Evolutionary conservation across 192 early-diverging fungal species (phyloP).

Genomic region (Coemansia sp.): DNA sequence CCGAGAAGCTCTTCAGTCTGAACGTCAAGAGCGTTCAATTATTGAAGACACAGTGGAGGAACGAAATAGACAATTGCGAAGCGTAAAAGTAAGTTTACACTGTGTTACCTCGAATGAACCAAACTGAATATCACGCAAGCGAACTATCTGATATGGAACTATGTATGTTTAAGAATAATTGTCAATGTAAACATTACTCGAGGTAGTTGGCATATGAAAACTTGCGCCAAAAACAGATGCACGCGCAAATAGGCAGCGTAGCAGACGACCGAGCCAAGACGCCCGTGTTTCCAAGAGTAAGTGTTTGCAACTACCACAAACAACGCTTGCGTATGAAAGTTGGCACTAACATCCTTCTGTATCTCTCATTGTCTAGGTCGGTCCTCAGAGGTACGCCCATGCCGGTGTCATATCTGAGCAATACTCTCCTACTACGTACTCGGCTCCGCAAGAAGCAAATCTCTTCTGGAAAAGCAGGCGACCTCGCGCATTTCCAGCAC

Average conservation of each 20-base stretch:
- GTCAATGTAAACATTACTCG: background rate
- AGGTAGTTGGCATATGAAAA: conserved; percentile 42
- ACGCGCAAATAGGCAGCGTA: background rate
- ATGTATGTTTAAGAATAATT: background rate
- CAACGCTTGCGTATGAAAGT: background rate
- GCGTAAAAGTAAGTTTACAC: conserved; percentile 40
- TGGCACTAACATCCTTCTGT: too few relatives aligned
- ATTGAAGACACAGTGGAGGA: conserved; percentile 45
- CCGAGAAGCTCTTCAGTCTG: conserved; percentile 19
- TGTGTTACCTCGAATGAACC: background rate
- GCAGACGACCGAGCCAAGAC: conserved; percentile 7
- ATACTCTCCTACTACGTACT: background rate
- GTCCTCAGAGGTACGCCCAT: conserved; percentile 2
- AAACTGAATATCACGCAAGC: background rate
- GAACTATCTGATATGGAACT: background rate
- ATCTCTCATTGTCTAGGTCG: background rate
- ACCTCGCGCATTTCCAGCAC: conserved; percentile 3
- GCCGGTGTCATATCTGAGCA: background rate
- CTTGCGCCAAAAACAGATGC: conserved; percentile 23
- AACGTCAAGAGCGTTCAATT: conserved; percentile 27
- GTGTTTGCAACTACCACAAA: background rate
- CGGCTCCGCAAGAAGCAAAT: background rate
- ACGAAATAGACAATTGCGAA: conserved; percentile 56
- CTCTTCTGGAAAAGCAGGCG: conserved; percentile 3
- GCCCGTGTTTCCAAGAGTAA: conserved; percentile 12